Evolutionary conservation across 106 monocot species (phyloP).

Genomic region (Amphibolis antarctica): DNA sequence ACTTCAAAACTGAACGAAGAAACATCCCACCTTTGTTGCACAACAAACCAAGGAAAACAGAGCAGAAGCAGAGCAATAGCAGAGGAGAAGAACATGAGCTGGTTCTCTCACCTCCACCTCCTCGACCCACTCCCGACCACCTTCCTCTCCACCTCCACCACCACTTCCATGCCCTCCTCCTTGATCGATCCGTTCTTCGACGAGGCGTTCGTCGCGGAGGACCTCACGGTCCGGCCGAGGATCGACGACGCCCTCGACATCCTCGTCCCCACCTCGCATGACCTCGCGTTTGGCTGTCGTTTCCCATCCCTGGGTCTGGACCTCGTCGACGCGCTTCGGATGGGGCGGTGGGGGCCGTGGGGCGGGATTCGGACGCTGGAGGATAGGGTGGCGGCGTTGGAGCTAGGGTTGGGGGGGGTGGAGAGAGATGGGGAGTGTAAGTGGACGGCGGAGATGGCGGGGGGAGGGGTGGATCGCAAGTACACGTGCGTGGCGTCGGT

Average conservation of each 20-base stretch:
- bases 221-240: not conserved
- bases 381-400: conserved; percentile 68
- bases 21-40: too few species aligned
- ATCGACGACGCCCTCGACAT: conserved; percentile 27
- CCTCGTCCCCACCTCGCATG: conserved; percentile 10
- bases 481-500: conserved; percentile 37
- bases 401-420: conserved; percentile 27
- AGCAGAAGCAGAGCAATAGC: too few species aligned
- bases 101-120: too few species aligned
- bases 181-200: too few species aligned
- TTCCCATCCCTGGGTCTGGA: conserved; percentile 7
- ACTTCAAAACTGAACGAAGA: too few species aligned
- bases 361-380: conserved; percentile 33
- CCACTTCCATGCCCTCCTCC: not conserved
- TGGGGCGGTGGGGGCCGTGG: conserved; percentile 16
- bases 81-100: too few species aligned
- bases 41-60: too few species aligned
- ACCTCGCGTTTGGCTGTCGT: not conserved
- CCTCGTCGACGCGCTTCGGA: conserved; percentile 9
- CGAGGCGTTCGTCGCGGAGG: not conserved
- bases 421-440: conserved; percentile 50
- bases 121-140: too few species aligned
- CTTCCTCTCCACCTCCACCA: not conserved
- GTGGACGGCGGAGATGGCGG: conserved; percentile 57
- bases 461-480: conserved; percentile 35